Percentiles rank a stretch among this genome's conserved stretches.
phyloP scores from a whole-genome alignment of 148 eudicot species.

The Chenopodium formosanum region DNA sequence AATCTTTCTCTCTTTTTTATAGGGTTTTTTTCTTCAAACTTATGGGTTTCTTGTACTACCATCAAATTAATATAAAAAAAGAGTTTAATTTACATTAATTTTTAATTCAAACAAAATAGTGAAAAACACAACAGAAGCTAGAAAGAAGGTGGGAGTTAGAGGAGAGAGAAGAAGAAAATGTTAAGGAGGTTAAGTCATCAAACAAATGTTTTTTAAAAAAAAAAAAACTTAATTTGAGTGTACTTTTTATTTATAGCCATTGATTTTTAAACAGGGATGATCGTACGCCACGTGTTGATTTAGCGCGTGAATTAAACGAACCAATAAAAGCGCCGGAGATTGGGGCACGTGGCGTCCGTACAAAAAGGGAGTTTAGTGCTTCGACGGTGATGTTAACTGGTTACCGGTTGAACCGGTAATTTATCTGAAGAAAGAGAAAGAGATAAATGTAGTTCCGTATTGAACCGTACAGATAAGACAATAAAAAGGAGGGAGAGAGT shows the following conservation, averaged over 20 bases:
- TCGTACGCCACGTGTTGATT: background rate
- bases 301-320: background rate
- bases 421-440: background rate
- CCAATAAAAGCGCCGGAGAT: background rate
- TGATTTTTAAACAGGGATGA: background rate
- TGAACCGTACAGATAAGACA: slow-evolving; percentile 21
- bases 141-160: slow-evolving; percentile 10
- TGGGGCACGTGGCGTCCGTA: slow-evolving; percentile 22
- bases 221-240: background rate
- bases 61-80: slow-evolving; percentile 4
- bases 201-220: background rate
- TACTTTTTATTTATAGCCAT: background rate
- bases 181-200: slow-evolving; percentile 14
- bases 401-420: slow-evolving; percentile 6
- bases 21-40: slow-evolving; percentile 9
- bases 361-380: background rate
- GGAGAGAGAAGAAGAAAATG: background rate
- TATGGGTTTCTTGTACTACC: slow-evolving; percentile 7
- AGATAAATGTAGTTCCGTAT: slow-evolving; percentile 11
- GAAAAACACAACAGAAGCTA: background rate
- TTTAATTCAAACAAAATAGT: background rate
- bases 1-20: background rate
- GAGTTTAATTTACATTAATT: background rate
- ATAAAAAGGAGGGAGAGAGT: background rate
- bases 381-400: background rate